Evolutionary conservation across 805 yeast genomes (phyloP), one percentile per base, ranked within the genome.

Genomic region (Candida xyloterini): DNA sequence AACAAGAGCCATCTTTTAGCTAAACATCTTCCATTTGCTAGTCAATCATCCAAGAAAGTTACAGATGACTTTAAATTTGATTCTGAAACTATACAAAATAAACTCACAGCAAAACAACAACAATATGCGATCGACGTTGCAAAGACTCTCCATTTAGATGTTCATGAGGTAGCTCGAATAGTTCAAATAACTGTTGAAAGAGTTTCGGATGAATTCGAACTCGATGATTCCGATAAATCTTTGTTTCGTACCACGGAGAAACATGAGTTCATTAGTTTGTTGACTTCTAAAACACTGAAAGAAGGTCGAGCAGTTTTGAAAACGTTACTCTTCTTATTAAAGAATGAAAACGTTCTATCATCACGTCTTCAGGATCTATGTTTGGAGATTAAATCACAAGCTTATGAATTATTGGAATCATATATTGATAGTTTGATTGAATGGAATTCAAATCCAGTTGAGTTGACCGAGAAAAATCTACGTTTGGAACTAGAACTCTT

Each of bases 231-330:
- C 15, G 47, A 51, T 9, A 56, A 52, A 28, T 56, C 51, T 20
- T 36, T 43, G 36, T n/a, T 57, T n/a, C 46, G 52, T 15, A 38
- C 43, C n/a, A 38, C 48, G 8, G 71, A 70, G 30, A 50, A 65
- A 29, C 63, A 60, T 40, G 62, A 65, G 30, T 51, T 67, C 26
- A 43, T 65, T 13, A 35, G 56, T 11, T 46, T 68, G n/a, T 66
- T 70, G 51, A 60, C 65, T 7, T 55, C 63, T 15, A 57, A 56
- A n/a, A 61, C 74, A 1, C 57, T 78, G 40, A 59, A 68, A 40
- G 87, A 81, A 51, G 70, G 83, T 52, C 62, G 78, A 44, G 56
- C 66, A 1, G 59, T 77, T 0, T 51, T 78, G n/a, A 65, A 68
- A 28, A 57, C 74, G 3, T 63, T 70, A 1, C 52, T 66, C 27